Evolutionary conservation across 345 rosid species (phyloP), one percentile per base, ranked within the genome.

Genomic region (Arabidopsis arenosa): DNA sequence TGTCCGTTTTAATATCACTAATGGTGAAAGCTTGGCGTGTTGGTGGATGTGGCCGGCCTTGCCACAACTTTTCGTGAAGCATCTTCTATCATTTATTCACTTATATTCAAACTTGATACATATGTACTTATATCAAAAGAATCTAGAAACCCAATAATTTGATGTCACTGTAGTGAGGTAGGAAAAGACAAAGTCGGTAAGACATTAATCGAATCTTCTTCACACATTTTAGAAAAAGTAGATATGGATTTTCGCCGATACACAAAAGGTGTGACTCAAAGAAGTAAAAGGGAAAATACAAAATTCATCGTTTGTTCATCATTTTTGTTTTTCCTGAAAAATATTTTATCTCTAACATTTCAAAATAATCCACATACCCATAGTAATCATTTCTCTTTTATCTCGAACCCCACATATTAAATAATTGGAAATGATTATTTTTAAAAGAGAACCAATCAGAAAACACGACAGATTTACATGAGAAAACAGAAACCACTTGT

Each of bases 1-100:
- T 47, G 44, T 14, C 62, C 33, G 73, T 75, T 66, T 12, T 7
- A 40, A 2, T 61, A 28, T 39, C 54, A 75, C 36, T 58, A 39
- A 26, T 48, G 59, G 45, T 71, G 78, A 74, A 74, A 74, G 11
- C 36, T 30, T 65, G 35, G 26, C 73, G 67, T 75, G 73, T 75
- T 75, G 12, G 63, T 30, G 32, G 13, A 61, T 68, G 40, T 68
- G 62, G 48, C 69, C 79, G 79, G 56, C 63, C 63, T 60, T 40
- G 26, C 63, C 48, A 21, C 40, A 60, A 54, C 53, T 76, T 76
- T 17, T 45, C 61, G 36, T 55, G 72, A 18, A 70, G 21, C 76
- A 76, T 28, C 80, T 44, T 76, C 70, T 9, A 30, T 52, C 62
- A 67, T 49, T 30, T 52, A 68, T 37, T 56, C 61, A 58, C 26